Percentiles rank a stretch among this genome's conserved stretches.
Conservation (phyloP, 2,329 filamentous ascomycete genomes). For the Ceratocystis colombiana region DNA sequence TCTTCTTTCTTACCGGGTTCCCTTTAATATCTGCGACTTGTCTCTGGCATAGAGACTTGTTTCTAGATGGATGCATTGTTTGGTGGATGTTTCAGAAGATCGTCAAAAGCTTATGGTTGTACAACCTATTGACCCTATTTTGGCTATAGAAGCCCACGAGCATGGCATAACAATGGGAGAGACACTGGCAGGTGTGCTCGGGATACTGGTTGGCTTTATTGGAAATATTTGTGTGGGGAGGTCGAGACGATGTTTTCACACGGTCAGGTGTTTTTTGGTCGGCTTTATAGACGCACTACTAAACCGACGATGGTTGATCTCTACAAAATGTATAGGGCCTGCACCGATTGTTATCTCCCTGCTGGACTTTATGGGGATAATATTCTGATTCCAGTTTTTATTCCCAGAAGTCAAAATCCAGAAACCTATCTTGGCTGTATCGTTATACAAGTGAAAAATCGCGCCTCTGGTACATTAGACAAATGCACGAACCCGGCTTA, state of each 20-base stretch:
- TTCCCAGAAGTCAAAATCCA: neutral
- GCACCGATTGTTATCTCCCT: neutral
- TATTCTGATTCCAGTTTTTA: neutral
- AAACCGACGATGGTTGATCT: neutral
- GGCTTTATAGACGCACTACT: neutral
- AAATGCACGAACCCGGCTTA: no score
- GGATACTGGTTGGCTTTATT: neutral
- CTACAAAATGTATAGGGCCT: neutral
- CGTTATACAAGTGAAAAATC: neutral
- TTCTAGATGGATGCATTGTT: neutral
- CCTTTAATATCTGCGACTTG: neutral
- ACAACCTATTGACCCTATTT: neutral
- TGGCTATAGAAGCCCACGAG: neutral
- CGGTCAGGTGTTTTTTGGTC: neutral
- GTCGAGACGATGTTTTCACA: neutral
- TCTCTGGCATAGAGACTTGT: neutral
- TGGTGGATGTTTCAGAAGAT: neutral
- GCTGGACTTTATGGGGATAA: neutral
- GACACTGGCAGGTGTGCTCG: neutral
- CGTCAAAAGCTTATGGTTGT: neutral
- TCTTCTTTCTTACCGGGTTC: no score
- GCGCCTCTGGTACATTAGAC: no score
- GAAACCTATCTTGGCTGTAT: neutral
- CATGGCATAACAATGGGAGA: neutral
- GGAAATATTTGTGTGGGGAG: neutral